Base-by-base conservation (phyloP, 73 alveolate species). In the Stentor coeruleus region DNA sequence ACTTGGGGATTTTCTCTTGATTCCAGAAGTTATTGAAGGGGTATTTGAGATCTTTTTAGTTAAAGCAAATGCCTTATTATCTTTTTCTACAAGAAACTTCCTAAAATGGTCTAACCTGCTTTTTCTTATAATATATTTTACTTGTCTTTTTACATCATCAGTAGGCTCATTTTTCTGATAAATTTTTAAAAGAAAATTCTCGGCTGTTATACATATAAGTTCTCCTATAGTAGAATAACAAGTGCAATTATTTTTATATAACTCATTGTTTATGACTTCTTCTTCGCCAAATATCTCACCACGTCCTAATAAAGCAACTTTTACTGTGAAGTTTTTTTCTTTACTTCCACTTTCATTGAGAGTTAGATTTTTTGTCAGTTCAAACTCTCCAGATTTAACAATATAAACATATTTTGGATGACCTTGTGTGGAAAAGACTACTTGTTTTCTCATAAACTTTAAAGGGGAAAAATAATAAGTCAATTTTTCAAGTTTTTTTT, bases 351-450 rank as follows among this genome's bases (percentile, higher is more conserved):
- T n/a, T n/a, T n/a, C n/a, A 11, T 66, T 40, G 11, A 66, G 0
- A 31, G 1, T 33, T 33, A 66, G 33, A 33, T 28, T 4, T n/a
- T 36, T 81, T 3, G 11, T 14, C 30, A 81, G 81, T 81, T 59
- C 81, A 3, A 81, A 4, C 30, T 81, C 49, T 28, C 87, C 87
- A 1, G 31, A 28, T 58, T 14, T 75, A 35, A 84, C 59, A 33
- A 84, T 84, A 84, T 80, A 84, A n/a, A 84, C 58, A 4, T 55
- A 28, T 35, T 77, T 77, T 6, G 90, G 82, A 31, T 55, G 59
- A 37, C 3, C 39, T 38, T 36, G 37, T 49, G 39, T 31, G 37
- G 37, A 35, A 55, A 60, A 84, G 20, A 84, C 37, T 20, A 80
- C 38, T 77, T 84, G 74, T 6, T 58, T 84, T 40, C 90, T 81